Evolutionary conservation across 2,329 filamentous ascomycete species (phyloP), one percentile per base, ranked within the genome.

Genomic region (Ophiosphaerella narmari): DNA sequence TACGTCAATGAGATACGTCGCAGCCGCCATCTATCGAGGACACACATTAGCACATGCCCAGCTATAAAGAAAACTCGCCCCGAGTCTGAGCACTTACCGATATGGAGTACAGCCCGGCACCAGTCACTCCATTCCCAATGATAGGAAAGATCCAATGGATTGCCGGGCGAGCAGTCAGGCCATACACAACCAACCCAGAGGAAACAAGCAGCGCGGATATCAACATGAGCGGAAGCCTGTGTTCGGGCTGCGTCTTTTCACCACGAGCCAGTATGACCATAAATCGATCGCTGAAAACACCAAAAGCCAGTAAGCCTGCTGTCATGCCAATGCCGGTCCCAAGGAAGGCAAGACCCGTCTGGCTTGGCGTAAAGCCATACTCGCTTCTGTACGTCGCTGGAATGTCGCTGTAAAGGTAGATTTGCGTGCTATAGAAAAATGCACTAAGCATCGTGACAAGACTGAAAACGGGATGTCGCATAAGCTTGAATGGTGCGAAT

Each of bases 341-440:
- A 4, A 45, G 18, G 43, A 45, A 45, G 14, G 34, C 43, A 3
- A 45, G 21, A 18, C 43, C 43, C 9, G 21, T 36, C 32, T 45
- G 32, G 43, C 43, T 45, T 45, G 43, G 43, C n/a, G 32, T 36
- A 24, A 45, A 45, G 43, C 13, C 34, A 18, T 45, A 45, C 43
- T 45, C 33, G 18, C 32, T 23, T 21, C 37, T 45, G 43, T 45
- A 45, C 4, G 43, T 45, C 8, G 32, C 34, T 29, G 43, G 43
- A 29, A 45, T 45, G 7, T 45, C 43, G 29, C 23, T 21, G 18
- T 45, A 45, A 7, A 45, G 33, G 43, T 32, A 45, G 16, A 45
- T 45, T 21, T 45, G 43, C 18, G 37, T 24, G 34, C 43, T 45
- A 32, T 45, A 45, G 21, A 45, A 45, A 38, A 37, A 16, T n/a